Evolutionary conservation across 208 protist species (phyloP).

Genomic region (Acanthamoeba sp.): DNA sequence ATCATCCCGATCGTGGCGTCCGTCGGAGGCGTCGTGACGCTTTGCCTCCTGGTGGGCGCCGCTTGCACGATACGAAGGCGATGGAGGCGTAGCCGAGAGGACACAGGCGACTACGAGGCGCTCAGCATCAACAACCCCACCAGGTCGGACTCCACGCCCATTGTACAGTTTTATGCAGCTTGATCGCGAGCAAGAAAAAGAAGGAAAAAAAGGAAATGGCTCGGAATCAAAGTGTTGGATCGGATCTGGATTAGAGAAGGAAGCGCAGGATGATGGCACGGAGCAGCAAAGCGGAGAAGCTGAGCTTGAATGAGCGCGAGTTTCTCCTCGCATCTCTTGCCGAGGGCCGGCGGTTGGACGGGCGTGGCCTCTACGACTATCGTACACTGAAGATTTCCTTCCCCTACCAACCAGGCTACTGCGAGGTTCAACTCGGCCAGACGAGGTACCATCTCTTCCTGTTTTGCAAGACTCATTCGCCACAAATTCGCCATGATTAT

Average conservation of each 20-base stretch:
- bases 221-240: background rate
- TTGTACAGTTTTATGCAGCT: too few relatives aligned
- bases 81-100: too few relatives aligned
- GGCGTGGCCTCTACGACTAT: constrained; percentile 76
- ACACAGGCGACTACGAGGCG: too few relatives aligned
- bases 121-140: too few relatives aligned
- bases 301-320: constrained; percentile 69
- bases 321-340: constrained; percentile 60
- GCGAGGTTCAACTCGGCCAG: constrained; percentile 29
- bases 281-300: background rate
- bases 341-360: constrained; percentile 79
- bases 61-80: too few relatives aligned
- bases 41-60: too few relatives aligned
- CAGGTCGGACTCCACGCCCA: too few relatives aligned
- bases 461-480: too few relatives aligned
- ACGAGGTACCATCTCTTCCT: constrained; percentile 45
- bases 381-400: constrained; percentile 74
- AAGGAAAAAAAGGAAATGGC: background rate
- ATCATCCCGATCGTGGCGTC: too few relatives aligned
- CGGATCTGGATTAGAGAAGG: background rate
- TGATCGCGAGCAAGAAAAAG: background rate
- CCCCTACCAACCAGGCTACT: constrained; percentile 4
- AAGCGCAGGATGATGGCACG: background rate
- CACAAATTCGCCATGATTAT: too few relatives aligned
- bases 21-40: too few relatives aligned